Base-by-base conservation (phyloP, 169 alveolate genomes). In the Babesia bovis region DNA sequence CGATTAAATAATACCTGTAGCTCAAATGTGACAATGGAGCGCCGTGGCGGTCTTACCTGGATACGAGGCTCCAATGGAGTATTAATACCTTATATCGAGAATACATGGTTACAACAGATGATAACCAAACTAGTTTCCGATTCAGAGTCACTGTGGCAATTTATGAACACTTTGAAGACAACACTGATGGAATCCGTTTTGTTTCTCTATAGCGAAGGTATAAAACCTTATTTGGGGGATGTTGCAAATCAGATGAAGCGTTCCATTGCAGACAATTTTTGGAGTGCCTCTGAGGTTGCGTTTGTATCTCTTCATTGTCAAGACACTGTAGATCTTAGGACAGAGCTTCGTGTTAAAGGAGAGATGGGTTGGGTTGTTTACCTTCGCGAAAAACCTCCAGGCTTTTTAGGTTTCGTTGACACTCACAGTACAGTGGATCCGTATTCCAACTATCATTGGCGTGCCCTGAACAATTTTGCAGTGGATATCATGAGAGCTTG, bases 241-340 rank as follows among this genome's bases (percentile, higher is more conserved):
- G 90, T 87, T 28, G 93, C 93, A 3, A 87, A 87, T 17, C 93
- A 87, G 55, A 87, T 87, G 93, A 87, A 87, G 83, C 82, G 89
- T 17, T 84, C 86, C 50, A 56, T 87, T n/a, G 76, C 83, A 13
- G 89, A 87, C 45, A 87, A 87, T 53, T 87, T 87, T 47, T 87
- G 93, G 93, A 74, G 90, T 59, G 93, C 93, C 9, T 75, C 91
- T 33, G 93, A 87, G 57, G 85, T 87, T 2, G 93, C 93, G 10
- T 87, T 28, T 72, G 87, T 87, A 13, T 63, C 90, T n/a, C 68
- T 84, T 7, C 89, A 79, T 40, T 65, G 89, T 19, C 66, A 74
- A n/a, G 85, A 70, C 23, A 44, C 70, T 6, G 84, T 86, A n/a
- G 74, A 73, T 36, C 56, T 87, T 26, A 72, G 81, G 68, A 79